Evolutionary conservation across 2,329 filamentous ascomycete species (phyloP), one percentile per base, ranked within the genome.

Genomic region (Pezizomycotina sp.): DNA sequence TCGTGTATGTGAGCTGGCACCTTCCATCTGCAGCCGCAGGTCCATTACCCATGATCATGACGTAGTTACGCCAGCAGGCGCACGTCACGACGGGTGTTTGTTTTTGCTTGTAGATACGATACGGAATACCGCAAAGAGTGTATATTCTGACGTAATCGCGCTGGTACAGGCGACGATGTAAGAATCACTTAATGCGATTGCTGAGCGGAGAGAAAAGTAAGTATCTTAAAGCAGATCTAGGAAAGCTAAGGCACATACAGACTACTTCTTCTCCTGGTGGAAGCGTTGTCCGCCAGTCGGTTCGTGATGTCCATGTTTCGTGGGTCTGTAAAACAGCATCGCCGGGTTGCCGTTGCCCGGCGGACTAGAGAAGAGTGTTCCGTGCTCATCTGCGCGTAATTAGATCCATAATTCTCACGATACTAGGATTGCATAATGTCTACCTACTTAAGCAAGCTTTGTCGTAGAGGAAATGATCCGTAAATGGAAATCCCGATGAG

Each of bases 11-110:
- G 16, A 98, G 66, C 27, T 75, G 74, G 1, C 82, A 74, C 38
- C 66, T 69, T 12, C 89, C 86, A 53, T 89, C 76, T 6, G 74
- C 69, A 8, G 74, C 74, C 21, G 92, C 69, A 0, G 89, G 73
- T 0, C 91, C 91, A 51, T 98, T 98, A 35, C 86, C 86, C 48
- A 98, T 71, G 0, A 84, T 93, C 54, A 95, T 68, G n/a, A 98
- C 76, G 56, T 95, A 95, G 61, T 98, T 83, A 47, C 77, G 69
- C 80, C 81, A 95, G 49, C 82, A 86, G 1, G 83, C 82, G 53
- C 89, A 98, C 0, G 83, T 89, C 13, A 98, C 83, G 33, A 81
- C 79, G 2, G 86, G 84, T 2, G 71, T 72, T 57, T 77, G 84
- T 62, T 95, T 95, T 46, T 91, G 83, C 15, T 89, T 69, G 56